These are phyloP conservation scores for Flammula alnicola DNA, from an alignment of 1,284 basidiomycete species.

Conservation along the genomic window DNA sequence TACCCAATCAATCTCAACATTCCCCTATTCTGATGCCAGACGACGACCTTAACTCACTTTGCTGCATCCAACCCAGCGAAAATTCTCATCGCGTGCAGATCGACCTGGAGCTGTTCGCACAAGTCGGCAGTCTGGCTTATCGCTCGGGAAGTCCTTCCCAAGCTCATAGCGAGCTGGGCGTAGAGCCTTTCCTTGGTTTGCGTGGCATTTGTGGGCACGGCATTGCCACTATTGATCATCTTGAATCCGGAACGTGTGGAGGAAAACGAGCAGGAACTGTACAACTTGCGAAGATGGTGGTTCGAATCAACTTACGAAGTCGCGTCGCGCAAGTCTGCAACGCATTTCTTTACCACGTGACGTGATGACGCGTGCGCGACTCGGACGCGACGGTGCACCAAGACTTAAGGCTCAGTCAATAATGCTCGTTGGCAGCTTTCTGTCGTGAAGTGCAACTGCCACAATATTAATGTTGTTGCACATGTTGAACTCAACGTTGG, in stretches of 20 bases:
- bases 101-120: slow-evolving; percentile 70
- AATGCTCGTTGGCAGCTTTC: too few species aligned
- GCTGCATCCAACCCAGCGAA: slow-evolving; percentile 75
- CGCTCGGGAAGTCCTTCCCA: slow-evolving; percentile 63
- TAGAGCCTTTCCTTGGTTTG: slow-evolving; percentile 77
- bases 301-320: too few species aligned
- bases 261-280: slow-evolving; percentile 2
- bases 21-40: not conserved
- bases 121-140: slow-evolving; percentile 70
- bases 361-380: too few species aligned
- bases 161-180: slow-evolving; percentile 63
- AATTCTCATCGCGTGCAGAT: slow-evolving; percentile 72
- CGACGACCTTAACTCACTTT: slow-evolving; percentile 50
- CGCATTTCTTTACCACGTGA: too few species aligned
- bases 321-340: too few species aligned
- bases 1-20: slow-evolving; percentile 1
- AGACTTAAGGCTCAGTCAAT: too few species aligned
- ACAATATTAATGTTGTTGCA: too few species aligned
- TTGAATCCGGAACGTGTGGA: not conserved
- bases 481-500: too few species aligned
- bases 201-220: slow-evolving; percentile 58
- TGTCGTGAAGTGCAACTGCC: too few species aligned
- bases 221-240: slow-evolving; percentile 23
- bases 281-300: too few species aligned
- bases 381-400: too few species aligned